phyloP scores from a whole-genome alignment of 2,329 filamentous ascomycete genomes.

The Diplodia scrobiculata region DNA sequence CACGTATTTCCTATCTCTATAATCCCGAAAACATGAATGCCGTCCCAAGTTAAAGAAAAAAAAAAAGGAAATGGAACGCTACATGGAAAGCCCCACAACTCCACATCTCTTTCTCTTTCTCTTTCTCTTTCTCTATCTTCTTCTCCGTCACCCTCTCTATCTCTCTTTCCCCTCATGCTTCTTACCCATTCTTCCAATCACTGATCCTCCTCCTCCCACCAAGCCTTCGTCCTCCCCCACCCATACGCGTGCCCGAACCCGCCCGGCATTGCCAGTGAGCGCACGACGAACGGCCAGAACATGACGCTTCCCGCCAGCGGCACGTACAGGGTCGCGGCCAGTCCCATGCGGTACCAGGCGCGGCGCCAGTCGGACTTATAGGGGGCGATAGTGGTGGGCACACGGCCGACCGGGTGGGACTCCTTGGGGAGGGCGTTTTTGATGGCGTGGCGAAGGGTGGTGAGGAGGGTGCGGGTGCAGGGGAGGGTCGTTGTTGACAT shows the following conservation, averaged over 20 bases:
- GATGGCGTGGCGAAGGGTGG: background rate
- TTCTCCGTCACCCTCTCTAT: too few relatives aligned
- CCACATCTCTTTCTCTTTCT: background rate
- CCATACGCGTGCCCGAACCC: slow-evolving; percentile 5
- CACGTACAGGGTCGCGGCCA: background rate
- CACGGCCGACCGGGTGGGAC: background rate
- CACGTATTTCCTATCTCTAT: background rate
- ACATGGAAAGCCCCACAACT: background rate
- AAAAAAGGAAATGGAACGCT: background rate
- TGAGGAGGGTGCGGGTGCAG: background rate
- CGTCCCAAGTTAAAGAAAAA: background rate
- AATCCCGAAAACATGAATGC: background rate
- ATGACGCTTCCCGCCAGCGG: background rate
- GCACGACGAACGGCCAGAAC: slow-evolving; percentile 11
- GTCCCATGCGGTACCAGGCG: background rate
- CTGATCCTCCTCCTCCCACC: background rate
- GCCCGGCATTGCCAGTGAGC: background rate
- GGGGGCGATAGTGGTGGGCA: background rate
- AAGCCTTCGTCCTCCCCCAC: background rate
- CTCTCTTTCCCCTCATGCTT: too few relatives aligned
- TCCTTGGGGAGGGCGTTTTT: background rate
- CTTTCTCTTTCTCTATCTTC: too few relatives aligned
- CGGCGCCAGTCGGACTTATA: slow-evolving; percentile 4
- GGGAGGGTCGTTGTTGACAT: background rate
- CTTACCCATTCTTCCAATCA: too few relatives aligned